Conservation (phyloP, 805 yeast species). For the Ogataea allantospora region DNA sequence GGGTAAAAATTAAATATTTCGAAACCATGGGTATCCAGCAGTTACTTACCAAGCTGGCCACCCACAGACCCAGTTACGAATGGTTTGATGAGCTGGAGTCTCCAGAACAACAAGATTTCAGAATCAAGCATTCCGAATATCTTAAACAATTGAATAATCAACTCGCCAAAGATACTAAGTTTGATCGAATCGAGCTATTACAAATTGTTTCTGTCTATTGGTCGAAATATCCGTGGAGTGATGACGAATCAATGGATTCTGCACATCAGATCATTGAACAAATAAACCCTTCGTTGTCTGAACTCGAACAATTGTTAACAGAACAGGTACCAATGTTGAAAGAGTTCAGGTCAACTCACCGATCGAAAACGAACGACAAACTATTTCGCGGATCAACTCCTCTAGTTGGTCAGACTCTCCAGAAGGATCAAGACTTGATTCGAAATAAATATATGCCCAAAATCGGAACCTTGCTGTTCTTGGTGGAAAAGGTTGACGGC, state of each 20-base stretch:
- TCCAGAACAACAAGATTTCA: neutral
- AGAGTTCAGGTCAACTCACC: conserved; percentile 10
- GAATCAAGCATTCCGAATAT: neutral
- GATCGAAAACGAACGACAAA: conserved; percentile 3
- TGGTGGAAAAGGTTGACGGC: conserved; percentile 7
- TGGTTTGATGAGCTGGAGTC: conserved; percentile 1
- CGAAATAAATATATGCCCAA: conserved; percentile 11
- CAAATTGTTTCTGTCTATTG: conserved; percentile 1
- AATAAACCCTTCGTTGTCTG: conserved; percentile 2
- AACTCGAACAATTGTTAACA: conserved; percentile 1
- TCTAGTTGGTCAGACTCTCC: conserved; percentile 7
- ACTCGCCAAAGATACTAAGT: neutral
- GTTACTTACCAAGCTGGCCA: too few relatives aligned
- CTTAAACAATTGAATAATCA: neutral
- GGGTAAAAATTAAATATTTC: conserved; percentile 7
- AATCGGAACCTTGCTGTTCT: conserved; percentile 13
- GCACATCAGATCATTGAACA: neutral
- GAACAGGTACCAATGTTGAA: conserved; percentile 7
- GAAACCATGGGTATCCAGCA: too few relatives aligned
- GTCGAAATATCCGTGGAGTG: conserved; percentile 12
- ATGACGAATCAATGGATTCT: neutral
- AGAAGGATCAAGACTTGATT: conserved; percentile 21
- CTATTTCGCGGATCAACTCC: neutral
- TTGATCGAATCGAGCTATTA: conserved; percentile 1
- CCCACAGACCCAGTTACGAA: neutral